Base-by-base conservation (phyloP, 2,329 filamentous ascomycete species). In the Pseudogymnoascus pannorum region DNA sequence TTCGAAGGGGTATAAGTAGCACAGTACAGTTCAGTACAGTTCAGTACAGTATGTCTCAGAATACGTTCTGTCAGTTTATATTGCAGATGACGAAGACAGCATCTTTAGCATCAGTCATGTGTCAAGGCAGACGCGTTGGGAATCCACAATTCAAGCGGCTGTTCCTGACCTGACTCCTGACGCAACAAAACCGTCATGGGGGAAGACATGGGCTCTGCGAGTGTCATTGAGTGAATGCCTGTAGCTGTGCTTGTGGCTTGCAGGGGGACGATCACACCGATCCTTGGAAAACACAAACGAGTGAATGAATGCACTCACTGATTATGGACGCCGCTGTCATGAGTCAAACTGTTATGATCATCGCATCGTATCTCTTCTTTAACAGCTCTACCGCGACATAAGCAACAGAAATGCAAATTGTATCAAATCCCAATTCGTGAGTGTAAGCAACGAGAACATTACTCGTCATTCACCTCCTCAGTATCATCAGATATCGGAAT, bases 111-210 rank as follows among this genome's bases (percentile, higher is more conserved):
- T 31, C 48, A 54, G 26, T 54, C 48, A 31, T 31, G 26, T 33
- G 48, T 54, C 48, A 54, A 54, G 48, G 48, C 48, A 54, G 48
- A 31, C 44, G 5, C 16, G 26, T 14, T 54, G 26, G 22, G 26
- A 33, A 54, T 33, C 48, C 48, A 54, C 48, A 31, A 33, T 54
- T 54, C 16, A 54, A 26, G 48, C 26, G 48, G 26, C 48, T 54
- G 48, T 54, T 31, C 48, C 48, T 54, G 48, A 54, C 26, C 48
- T 54, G 48, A 12, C 48, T 31, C n/a, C 48, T 54, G 48, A 54
- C 26, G 48, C 48, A 54, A 54, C 48, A 54, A 31, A 9, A 2
- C 9, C 48, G 26, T 31, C 48, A 54, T 33, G 48, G 18, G 48
- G 12, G 11, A 33, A 33, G 26, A 31, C 16, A 54, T 31, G 11